Percentiles rank a stretch among this genome's conserved stretches.
These are phyloP conservation scores for Babesia bigemina DNA, from an alignment of 169 alveolate genomes.

Conservation along the genomic window DNA sequence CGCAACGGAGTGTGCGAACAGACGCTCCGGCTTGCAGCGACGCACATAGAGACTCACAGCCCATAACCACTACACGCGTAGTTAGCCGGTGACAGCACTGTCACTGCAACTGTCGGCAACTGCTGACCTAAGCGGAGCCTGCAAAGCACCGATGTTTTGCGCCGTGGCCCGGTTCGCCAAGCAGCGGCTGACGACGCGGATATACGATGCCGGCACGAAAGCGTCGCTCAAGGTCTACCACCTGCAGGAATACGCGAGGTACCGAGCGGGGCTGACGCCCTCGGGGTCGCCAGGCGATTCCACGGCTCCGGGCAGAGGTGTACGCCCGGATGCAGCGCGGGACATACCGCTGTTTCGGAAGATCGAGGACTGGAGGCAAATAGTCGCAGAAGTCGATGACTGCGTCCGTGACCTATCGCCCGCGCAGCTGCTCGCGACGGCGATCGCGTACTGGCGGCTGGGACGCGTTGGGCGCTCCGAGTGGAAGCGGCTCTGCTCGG, in stretches of 20 bases:
- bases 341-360: constrained; percentile 18
- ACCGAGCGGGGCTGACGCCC: not conserved
- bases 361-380: constrained; percentile 32
- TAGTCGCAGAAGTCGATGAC: constrained; percentile 44
- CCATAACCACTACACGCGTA: no score
- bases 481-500: constrained; percentile 65
- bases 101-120: no score
- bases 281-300: not conserved
- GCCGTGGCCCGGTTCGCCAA: not conserved
- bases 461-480: constrained; percentile 40
- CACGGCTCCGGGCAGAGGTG: not conserved
- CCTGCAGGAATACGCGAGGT: constrained; percentile 64
- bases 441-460: constrained; percentile 55
- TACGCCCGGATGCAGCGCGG: constrained; percentile 9
- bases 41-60: no score
- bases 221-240: constrained; percentile 67
- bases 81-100: no score
- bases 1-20: no score
- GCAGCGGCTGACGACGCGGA: constrained; percentile 10
- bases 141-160: not conserved
- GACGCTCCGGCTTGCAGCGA: no score
- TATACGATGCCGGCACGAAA: constrained; percentile 35
- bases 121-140: no score
- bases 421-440: constrained; percentile 65
- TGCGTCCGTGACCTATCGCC: constrained; percentile 41